Conservation (phyloP, 148 eudicot genomes). For the Rhododendron mucronatum region DNA sequence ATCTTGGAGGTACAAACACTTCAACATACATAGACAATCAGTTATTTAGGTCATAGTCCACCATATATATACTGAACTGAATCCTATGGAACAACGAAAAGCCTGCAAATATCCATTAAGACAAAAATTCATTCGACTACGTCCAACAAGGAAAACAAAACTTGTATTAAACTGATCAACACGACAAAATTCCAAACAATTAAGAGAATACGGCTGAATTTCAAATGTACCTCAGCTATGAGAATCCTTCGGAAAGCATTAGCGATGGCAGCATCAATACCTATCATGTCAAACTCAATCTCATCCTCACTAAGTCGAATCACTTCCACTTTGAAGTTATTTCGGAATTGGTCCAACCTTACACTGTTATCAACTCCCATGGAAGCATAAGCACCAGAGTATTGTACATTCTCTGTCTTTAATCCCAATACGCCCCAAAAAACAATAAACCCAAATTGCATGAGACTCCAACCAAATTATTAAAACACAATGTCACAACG, state of each 20-base stretch:
- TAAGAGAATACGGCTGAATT: background rate
- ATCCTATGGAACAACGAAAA: background rate
- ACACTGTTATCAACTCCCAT: slow-evolving; percentile 74
- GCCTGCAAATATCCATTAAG: background rate
- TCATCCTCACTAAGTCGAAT: slow-evolving; percentile 56
- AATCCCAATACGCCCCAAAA: background rate
- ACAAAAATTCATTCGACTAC: background rate
- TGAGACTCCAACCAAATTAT: background rate
- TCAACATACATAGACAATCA: background rate
- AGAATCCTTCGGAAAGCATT: slow-evolving; percentile 92
- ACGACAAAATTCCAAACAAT: background rate
- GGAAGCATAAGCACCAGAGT: slow-evolving; percentile 76
- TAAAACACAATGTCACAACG: background rate
- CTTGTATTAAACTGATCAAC: background rate
- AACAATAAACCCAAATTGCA: slow-evolving; percentile 1
- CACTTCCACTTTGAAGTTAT: slow-evolving; percentile 56
- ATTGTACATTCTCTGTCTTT: slow-evolving; percentile 67
- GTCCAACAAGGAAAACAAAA: background rate
- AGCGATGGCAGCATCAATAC: slow-evolving; percentile 82
- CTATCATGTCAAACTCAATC: slow-evolving; percentile 87
- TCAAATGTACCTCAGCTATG: slow-evolving; percentile 61
- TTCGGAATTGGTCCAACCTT: slow-evolving; percentile 51
- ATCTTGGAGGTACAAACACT: background rate
- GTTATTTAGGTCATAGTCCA: background rate
- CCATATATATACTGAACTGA: background rate